These are phyloP conservation scores for Aphanomyces stellatus DNA, from an alignment of 352 stramenopile species.

Conservation along the genomic window DNA sequence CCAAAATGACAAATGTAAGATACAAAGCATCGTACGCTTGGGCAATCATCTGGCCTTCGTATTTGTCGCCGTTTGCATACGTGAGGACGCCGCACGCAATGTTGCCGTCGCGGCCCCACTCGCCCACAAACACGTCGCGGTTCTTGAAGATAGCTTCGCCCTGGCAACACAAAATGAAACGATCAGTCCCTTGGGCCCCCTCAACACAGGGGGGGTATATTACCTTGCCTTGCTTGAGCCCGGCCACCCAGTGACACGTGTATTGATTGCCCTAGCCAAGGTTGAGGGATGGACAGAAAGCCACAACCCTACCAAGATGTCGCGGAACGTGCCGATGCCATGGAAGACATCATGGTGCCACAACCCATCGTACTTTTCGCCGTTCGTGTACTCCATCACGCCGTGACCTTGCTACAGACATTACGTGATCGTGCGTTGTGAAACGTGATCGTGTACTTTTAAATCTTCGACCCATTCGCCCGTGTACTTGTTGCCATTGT, in stretches of 20 bases:
- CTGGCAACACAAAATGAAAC: too few relatives aligned
- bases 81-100: constrained; percentile 33
- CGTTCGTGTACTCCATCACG: not conserved
- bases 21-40: not conserved
- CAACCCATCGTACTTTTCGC: constrained; percentile 24
- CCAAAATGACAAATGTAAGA: not conserved
- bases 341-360: constrained; percentile 58
- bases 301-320: constrained; percentile 28
- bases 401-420: not conserved
- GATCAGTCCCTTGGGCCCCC: not conserved
- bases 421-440: too few relatives aligned
- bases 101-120: constrained; percentile 27
- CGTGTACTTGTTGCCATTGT: constrained; percentile 42
- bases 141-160: constrained; percentile 20
- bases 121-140: constrained; percentile 47
- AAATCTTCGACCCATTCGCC: constrained; percentile 45
- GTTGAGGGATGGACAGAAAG: constrained; percentile 15
- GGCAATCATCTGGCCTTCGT: constrained; percentile 34
- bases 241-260: not conserved
- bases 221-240: constrained; percentile 11
- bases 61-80: constrained; percentile 52
- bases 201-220: not conserved
- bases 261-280: constrained; percentile 36
- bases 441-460: too few relatives aligned
- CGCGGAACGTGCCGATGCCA: constrained; percentile 42